Conservation (phyloP, 192 early-diverging fungal species). For the Coemansia sp. region DNA sequence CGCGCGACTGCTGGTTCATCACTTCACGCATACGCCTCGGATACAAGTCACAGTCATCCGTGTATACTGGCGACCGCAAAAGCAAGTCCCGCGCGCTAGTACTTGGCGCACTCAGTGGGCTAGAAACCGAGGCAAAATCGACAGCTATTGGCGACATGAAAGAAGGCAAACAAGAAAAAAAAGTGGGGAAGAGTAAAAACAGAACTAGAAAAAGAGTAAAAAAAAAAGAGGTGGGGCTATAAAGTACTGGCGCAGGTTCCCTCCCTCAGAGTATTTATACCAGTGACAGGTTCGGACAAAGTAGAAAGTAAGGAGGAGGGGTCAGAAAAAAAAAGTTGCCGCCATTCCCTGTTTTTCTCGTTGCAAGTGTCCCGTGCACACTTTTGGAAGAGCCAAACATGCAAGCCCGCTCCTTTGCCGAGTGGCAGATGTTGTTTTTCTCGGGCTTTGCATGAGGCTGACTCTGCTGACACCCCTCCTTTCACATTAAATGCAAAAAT, state of each 20-base stretch:
- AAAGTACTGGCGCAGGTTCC: background rate
- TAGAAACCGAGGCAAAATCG: slow-evolving; percentile 10
- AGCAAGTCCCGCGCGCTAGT: slow-evolving; percentile 17
- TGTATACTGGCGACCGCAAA: slow-evolving; percentile 36
- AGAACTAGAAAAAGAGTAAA: background rate
- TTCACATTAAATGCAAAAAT: background rate
- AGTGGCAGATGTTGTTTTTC: background rate
- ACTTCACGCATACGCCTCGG: slow-evolving; percentile 46
- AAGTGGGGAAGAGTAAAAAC: background rate
- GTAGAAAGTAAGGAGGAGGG: background rate
- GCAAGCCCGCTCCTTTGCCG: background rate
- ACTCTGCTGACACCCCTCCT: background rate
- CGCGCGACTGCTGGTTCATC: slow-evolving; percentile 30
- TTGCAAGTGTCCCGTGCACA: background rate
- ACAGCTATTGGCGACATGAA: slow-evolving; percentile 32
- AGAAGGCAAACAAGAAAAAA: background rate
- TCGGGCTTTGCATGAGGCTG: background rate
- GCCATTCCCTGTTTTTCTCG: background rate
- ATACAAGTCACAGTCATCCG: slow-evolving; percentile 49
- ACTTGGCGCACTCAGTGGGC: background rate
- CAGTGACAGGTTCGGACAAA: background rate
- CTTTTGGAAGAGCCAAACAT: background rate
- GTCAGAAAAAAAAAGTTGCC: background rate
- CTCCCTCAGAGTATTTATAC: background rate
- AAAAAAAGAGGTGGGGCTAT: background rate